Evolutionary conservation across 805 yeast species (phyloP).

Genomic region (Candida oleophila): DNA sequence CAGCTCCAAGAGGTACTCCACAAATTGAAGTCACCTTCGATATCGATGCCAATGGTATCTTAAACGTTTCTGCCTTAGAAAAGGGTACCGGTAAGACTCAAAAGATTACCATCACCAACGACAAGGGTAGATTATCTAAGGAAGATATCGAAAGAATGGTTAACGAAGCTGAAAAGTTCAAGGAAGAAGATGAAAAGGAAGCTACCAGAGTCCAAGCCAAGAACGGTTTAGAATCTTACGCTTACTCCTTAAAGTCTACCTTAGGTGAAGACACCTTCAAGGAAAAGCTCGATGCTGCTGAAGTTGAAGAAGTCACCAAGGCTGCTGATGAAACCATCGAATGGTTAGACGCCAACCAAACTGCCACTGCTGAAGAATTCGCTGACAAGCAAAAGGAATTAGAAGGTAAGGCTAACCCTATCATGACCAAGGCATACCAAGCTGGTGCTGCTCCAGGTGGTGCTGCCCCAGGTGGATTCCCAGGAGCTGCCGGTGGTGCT

Average conservation of each 20-base stretch:
- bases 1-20: conserved; percentile 99
- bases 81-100: conserved; percentile 98
- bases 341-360: conserved; percentile 92
- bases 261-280: conserved; percentile 47
- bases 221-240: conserved; percentile 94
- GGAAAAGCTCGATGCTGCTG: conserved; percentile 54
- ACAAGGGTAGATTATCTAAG: conserved; percentile 96
- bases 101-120: conserved; percentile 97
- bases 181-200: conserved; percentile 95
- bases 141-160: conserved; percentile 99
- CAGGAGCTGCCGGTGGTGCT: conserved; percentile 50
- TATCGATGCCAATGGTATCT: conserved; percentile 95
- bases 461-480: conserved; percentile 62
- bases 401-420: conserved; percentile 93
- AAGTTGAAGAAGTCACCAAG: conserved; percentile 65
- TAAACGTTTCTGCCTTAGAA: conserved; percentile 94
- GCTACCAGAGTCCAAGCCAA: conserved; percentile 89
- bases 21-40: conserved; percentile 97
- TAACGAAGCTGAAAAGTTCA: conserved; percentile 94
- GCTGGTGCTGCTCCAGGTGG: conserved; percentile 83
- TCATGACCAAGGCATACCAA: conserved; percentile 95
- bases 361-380: conserved; percentile 91
- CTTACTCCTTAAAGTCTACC: conserved; percentile 88
- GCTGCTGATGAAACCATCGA: conserved; percentile 82
- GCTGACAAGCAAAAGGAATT: conserved; percentile 93